A percentile compares a stretch with the other conserved stretches of the same genome.
Conservation (phyloP, 331 rosid species). For the Telfairia occidentalis region DNA sequence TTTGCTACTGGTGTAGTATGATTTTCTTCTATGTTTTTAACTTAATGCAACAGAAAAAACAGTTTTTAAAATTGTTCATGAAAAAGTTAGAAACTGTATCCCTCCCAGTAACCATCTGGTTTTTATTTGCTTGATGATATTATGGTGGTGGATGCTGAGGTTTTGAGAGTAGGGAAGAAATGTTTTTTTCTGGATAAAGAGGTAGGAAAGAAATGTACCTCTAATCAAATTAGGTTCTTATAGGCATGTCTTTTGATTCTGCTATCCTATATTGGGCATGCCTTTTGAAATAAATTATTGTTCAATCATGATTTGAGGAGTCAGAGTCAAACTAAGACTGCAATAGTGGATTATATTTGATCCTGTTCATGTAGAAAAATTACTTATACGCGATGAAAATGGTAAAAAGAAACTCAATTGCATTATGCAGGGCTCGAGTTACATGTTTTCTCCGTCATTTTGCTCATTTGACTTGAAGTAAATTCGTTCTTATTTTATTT, state of each 20-base stretch:
- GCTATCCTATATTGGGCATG: background rate
- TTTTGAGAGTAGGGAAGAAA: background rate
- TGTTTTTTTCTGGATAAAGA: background rate
- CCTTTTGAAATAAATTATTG: background rate
- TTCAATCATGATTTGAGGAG: slow-evolving; percentile 2
- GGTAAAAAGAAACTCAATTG: background rate
- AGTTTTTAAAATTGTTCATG: background rate
- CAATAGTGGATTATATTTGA: background rate
- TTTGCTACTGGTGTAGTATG: background rate
- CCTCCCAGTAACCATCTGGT: background rate
- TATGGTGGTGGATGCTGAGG: background rate
- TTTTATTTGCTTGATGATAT: background rate
- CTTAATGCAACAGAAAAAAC: background rate
- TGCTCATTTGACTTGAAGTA: background rate
- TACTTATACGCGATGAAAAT: background rate
- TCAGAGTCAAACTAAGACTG: background rate
- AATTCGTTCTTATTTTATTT: background rate
- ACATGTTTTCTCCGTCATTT: background rate
- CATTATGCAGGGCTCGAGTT: background rate
- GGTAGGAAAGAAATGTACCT: background rate
- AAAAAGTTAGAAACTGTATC: background rate
- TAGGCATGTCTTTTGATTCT: background rate
- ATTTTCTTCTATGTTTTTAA: background rate
- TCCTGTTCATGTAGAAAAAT: background rate
- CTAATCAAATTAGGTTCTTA: background rate